These are phyloP conservation scores for Globisporangium cylindrosporum DNA, from an alignment of 352 stramenopile species.

Conservation along the genomic window DNA sequence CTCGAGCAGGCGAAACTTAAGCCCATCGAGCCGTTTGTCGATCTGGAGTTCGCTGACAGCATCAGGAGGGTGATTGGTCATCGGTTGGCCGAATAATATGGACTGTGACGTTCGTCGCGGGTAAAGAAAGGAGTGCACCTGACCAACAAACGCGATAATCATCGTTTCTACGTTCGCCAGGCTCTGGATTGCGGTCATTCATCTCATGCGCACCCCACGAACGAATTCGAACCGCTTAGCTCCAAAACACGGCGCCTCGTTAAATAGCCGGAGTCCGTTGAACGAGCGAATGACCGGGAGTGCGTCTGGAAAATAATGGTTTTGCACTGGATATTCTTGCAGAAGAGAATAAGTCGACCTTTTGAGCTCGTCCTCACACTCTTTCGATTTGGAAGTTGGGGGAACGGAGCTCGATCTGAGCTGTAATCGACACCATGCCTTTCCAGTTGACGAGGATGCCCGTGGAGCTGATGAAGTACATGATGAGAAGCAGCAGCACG, in stretches of 20 bases:
- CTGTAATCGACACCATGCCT: constrained; percentile 19
- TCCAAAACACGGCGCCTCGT: constrained; percentile 66
- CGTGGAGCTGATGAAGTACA: constrained; percentile 26
- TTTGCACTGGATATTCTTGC: constrained; percentile 35
- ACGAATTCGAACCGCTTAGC: constrained; percentile 39
- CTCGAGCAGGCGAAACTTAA: constrained; percentile 27
- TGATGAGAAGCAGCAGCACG: neutral
- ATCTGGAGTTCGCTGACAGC: constrained; percentile 26
- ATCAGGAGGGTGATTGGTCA: constrained; percentile 15
- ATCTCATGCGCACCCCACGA: constrained; percentile 21
- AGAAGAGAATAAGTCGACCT: neutral
- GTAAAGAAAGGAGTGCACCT: constrained; percentile 31
- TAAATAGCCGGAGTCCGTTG: constrained; percentile 58
- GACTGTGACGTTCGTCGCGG: constrained; percentile 4
- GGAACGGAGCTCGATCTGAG: constrained; percentile 15
- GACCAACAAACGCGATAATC: constrained; percentile 34
- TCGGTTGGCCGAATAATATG: constrained; percentile 4
- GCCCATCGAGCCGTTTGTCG: constrained; percentile 31
- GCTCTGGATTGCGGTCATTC: constrained; percentile 16
- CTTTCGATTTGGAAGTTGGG: neutral
- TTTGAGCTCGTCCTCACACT: neutral
- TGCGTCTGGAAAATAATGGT: constrained; percentile 6
- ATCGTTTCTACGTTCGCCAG: constrained; percentile 16
- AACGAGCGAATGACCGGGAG: constrained; percentile 50
- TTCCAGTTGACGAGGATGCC: constrained; percentile 33